Percentiles rank a stretch among this genome's conserved stretches.
These are phyloP conservation scores for Trichoderma oligosporum DNA, from an alignment of 2,329 filamentous ascomycete genomes.

Conservation along the genomic window DNA sequence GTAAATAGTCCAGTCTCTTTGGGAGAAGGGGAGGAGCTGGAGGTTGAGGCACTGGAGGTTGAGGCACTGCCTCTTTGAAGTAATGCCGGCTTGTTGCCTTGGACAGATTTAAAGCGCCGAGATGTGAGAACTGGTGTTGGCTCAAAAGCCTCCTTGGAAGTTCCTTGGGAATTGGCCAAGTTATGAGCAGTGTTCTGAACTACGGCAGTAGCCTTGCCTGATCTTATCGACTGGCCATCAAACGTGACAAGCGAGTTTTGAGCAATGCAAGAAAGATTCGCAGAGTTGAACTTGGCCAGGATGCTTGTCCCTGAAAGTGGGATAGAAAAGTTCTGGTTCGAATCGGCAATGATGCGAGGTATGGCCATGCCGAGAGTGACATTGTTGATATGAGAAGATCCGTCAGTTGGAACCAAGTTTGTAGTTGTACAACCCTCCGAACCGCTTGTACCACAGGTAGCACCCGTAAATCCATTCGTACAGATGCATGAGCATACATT, in stretches of 20 bases:
- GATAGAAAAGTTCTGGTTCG: slow-evolving; percentile 68
- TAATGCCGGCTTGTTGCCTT: background rate
- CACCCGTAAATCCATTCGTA: slow-evolving; percentile 75
- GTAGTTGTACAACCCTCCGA: slow-evolving; percentile 53
- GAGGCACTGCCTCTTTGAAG: background rate
- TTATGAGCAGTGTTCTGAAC: slow-evolving; percentile 26
- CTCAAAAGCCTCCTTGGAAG: background rate
- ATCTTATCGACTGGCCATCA: slow-evolving; percentile 50
- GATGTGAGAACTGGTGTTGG: slow-evolving; percentile 2
- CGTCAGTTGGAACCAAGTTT: slow-evolving; percentile 40
- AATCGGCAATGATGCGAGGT: slow-evolving; percentile 65
- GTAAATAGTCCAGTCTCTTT: slow-evolving; percentile 35
- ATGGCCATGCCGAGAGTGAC: slow-evolving; percentile 80
- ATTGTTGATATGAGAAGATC: slow-evolving; percentile 47
- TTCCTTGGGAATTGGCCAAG: background rate
- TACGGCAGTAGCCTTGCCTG: slow-evolving; percentile 29
- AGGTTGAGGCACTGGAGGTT: background rate
- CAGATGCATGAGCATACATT: slow-evolving; percentile 81
- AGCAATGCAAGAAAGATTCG: slow-evolving; percentile 72
- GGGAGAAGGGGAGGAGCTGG: slow-evolving; percentile 7
- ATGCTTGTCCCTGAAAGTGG: slow-evolving; percentile 67
- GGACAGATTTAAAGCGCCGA: background rate
- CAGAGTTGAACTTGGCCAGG: slow-evolving; percentile 69
- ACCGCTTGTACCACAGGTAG: slow-evolving; percentile 47
- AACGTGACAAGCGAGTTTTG: slow-evolving; percentile 90